Percentiles rank a stretch among this genome's conserved stretches.
These are phyloP conservation scores for Prunus yedoensis DNA, from an alignment of 331 rosid genomes.

Conservation along the genomic window DNA sequence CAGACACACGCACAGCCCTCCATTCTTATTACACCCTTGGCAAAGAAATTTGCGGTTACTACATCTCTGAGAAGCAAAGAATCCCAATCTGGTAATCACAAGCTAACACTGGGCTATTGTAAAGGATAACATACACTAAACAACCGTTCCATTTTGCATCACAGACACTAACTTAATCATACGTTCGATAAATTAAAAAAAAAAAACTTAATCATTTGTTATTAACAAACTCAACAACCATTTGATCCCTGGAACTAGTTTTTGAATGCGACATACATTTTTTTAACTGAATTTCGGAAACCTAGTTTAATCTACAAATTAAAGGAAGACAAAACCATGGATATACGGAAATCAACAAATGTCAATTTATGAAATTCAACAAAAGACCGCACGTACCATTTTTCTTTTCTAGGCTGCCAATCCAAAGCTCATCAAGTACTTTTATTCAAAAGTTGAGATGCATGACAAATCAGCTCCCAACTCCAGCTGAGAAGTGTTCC, in stretches of 20 bases:
- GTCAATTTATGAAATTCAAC: not conserved
- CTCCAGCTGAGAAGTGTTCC: conserved; percentile 12
- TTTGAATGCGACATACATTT: not conserved
- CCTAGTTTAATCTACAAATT: not conserved
- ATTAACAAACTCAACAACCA: not conserved
- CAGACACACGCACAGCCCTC: not conserved
- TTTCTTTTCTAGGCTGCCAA: conserved; percentile 18
- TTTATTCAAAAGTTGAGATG: conserved; percentile 36
- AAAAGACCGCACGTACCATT: conserved; percentile 52
- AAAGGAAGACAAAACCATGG: not conserved
- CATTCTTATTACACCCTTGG: not conserved
- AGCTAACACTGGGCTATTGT: not conserved
- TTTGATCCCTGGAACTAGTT: not conserved
- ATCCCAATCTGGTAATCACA: not conserved
- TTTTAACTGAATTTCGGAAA: not conserved
- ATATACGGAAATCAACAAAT: not conserved
- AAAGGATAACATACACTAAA: not conserved
- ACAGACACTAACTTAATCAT: conserved; percentile 1
- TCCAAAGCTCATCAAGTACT: conserved; percentile 23
- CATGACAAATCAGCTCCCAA: conserved; percentile 13
- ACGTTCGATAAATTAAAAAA: not conserved
- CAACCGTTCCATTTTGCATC: not conserved
- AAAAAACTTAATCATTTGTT: not conserved
- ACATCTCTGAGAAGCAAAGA: not conserved
- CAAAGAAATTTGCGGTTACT: not conserved